Conservation (phyloP, 176 grass and related monocot genomes). For the Typha latifolia region DNA sequence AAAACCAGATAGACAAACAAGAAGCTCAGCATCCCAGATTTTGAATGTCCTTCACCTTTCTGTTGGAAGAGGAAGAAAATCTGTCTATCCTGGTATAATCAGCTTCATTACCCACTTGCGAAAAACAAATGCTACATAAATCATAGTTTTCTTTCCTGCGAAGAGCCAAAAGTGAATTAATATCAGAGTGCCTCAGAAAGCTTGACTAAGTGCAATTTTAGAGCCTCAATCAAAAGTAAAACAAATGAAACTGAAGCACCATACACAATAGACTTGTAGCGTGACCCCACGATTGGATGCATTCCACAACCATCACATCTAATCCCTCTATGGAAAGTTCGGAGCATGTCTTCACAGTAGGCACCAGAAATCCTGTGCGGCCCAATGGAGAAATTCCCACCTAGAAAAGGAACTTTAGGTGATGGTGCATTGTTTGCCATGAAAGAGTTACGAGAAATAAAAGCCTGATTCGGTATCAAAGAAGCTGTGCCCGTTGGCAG, state of each 20-base stretch:
- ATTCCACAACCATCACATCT: conserved; percentile 82
- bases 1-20: background rate
- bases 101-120: conserved; percentile 36
- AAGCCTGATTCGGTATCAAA: background rate
- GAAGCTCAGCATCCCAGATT: background rate
- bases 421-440: background rate
- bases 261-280: conserved; percentile 79
- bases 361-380: conserved; percentile 28
- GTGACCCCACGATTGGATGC: conserved; percentile 65
- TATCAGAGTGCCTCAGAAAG: background rate
- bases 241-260: background rate
- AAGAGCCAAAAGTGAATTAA: conserved; percentile 13
- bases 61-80: background rate
- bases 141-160: conserved; percentile 86
- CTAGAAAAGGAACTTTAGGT: conserved; percentile 19
- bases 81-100: conserved; percentile 16
- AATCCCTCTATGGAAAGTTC: conserved; percentile 33
- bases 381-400: conserved; percentile 20
- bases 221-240: background rate
- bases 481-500: background rate
- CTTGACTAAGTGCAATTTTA: background rate
- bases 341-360: conserved; percentile 10
- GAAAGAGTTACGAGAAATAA: background rate
- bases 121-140: conserved; percentile 75
- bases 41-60: background rate